Conservation (phyloP, 192 early-diverging fungal species). For the Coemansia erecta region DNA sequence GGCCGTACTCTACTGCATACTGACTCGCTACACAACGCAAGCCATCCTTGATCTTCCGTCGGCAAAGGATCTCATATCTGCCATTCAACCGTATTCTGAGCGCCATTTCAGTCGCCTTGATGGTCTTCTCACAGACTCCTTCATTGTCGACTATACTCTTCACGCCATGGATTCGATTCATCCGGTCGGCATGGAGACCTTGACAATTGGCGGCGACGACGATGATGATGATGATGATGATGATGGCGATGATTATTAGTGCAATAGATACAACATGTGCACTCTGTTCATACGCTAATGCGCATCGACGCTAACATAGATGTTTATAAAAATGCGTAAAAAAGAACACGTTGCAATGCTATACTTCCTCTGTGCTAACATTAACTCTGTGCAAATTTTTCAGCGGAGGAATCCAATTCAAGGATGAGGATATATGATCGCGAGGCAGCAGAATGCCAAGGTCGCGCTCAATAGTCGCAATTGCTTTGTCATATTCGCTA, state of each 20-base stretch:
- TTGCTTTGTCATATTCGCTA: slow-evolving; percentile 17
- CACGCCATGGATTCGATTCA: slow-evolving; percentile 73
- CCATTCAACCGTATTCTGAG: slow-evolving; percentile 86
- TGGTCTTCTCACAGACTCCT: slow-evolving; percentile 74
- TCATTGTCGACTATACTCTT: slow-evolving; percentile 86
- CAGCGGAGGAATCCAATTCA: slow-evolving; percentile 44
- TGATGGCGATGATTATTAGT: too few species aligned
- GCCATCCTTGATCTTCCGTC: slow-evolving; percentile 72
- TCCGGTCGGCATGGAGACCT: slow-evolving; percentile 22
- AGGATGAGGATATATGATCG: slow-evolving; percentile 15
- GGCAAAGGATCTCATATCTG: slow-evolving; percentile 81
- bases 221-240: slow-evolving; percentile 5
- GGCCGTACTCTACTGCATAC: slow-evolving; percentile 73
- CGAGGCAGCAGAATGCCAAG: slow-evolving; percentile 36
- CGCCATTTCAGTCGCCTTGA: slow-evolving; percentile 85
- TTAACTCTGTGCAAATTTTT: slow-evolving; percentile 20
- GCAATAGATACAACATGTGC: background rate
- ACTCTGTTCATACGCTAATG: background rate
- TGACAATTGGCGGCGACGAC: slow-evolving; percentile 9
- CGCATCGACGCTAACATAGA: too few species aligned
- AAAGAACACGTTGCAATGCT: background rate
- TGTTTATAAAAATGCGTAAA: background rate
- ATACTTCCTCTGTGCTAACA: background rate
- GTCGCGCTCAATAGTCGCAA: slow-evolving; percentile 33
- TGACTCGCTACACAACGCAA: slow-evolving; percentile 65